phyloP scores from a whole-genome alignment of 768 basidiomycete species.

The Russula ochroleuca region DNA sequence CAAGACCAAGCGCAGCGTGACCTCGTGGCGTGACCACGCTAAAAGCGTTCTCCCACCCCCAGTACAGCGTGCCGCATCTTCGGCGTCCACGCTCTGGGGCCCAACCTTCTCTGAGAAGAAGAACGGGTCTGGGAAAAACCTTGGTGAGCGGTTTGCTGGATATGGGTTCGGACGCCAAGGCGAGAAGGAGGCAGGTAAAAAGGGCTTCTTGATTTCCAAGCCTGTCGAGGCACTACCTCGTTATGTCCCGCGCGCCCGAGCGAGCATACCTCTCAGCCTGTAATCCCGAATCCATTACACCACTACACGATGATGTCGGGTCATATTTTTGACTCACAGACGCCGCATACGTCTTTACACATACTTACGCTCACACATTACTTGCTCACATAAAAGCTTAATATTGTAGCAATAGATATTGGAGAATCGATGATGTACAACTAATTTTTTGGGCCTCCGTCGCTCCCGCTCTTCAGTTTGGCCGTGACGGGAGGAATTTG shows the following conservation, averaged over 20 bases:
- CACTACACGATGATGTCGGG: neutral
- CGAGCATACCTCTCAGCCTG: constrained; percentile 5
- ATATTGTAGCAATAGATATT: constrained; percentile 17
- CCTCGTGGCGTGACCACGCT: constrained; percentile 48
- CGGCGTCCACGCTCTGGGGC: constrained; percentile 22
- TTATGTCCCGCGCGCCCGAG: constrained; percentile 35
- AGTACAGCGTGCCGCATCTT: constrained; percentile 22
- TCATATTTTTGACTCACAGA: neutral
- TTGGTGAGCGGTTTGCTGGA: constrained; percentile 36
- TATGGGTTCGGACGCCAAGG: constrained; percentile 80
- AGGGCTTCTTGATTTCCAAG: constrained; percentile 39
- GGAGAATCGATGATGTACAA: constrained; percentile 5
- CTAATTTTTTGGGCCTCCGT: neutral
- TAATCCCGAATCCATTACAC: neutral
- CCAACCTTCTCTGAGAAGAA: constrained; percentile 17
- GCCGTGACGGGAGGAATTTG: neutral
- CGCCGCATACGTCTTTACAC: neutral
- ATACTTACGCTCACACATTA: neutral
- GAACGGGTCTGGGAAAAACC: constrained; percentile 5
- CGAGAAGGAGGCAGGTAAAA: constrained; percentile 64
- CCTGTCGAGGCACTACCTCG: constrained; percentile 25
- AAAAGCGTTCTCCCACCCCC: constrained; percentile 25
- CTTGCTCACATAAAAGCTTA: neutral
- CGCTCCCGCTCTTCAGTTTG: neutral
- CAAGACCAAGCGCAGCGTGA: constrained; percentile 59